Base-by-base conservation (phyloP, 2,329 filamentous ascomycete species). In the Eutypella sp. region DNA sequence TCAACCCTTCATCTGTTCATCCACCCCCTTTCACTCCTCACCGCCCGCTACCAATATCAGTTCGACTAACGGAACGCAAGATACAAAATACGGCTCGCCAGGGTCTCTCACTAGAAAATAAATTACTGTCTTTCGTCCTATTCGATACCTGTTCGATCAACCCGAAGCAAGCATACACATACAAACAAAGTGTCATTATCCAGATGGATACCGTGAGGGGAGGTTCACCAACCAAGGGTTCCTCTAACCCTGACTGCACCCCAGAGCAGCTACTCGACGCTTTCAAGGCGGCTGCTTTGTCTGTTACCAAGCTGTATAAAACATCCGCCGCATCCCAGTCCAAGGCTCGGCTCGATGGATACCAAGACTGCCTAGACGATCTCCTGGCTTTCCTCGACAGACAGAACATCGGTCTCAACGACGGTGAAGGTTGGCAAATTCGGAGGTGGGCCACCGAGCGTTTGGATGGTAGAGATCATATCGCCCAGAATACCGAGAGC, bases 221-320 rank as follows among this genome's bases (percentile, higher is more conserved):
- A 41, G 53, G 53, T 25, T 65, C 61, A 40, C 62, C 57, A 27
- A 46, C 54, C 36, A 61, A 61, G 55, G 55, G 50, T 56, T 55
- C 59, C 62, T 69, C 56, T n/a, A 63, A 58, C 47, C 48, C 55
- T 53, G 73, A 74, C 39, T 70, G n/a, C n/a, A n/a, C 72, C 16
- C 76, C 79, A 16, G 81, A 84, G 60, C 76, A 82, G 61, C 81
- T 96, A 40, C 81, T 96, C 47, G 85, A 92, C 57, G 85, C 89
- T 47, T 99, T 99, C 76, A 93, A 90, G 67, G 83, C 87, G 15
- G 93, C 93, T 27, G 93, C 93, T 18, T 76, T 96, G 27, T 95
- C 90, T 5, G 91, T 97, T 45, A 97, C 93, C 40, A 96, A 95
- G 61, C 82, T 99, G 13, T 97, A 97, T 73, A 96, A 96, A 69